Percentiles rank a stretch among this genome's conserved stretches.
Conservation (phyloP, 2,329 filamentous ascomycete species). For the Ustilaginoidea virens region DNA sequence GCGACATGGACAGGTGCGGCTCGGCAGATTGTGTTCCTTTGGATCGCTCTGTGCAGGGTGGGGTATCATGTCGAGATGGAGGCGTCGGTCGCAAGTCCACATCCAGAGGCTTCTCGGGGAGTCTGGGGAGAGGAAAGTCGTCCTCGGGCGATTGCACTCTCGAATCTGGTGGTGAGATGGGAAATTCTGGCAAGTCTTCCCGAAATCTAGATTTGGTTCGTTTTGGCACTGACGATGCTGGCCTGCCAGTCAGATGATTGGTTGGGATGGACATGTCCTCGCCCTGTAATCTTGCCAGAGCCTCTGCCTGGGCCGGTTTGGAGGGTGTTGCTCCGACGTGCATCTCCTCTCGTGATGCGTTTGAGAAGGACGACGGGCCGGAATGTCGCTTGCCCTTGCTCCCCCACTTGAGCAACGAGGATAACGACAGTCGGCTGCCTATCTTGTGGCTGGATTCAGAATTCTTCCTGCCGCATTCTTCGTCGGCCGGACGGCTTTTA, state of each 20-base stretch:
- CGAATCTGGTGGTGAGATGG: conserved; percentile 73
- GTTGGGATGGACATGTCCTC: conserved; percentile 12
- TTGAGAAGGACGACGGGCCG: conserved; percentile 68
- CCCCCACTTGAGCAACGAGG: conserved; percentile 60
- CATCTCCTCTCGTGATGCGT: conserved; percentile 83
- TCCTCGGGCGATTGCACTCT: conserved; percentile 64
- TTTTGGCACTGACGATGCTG: conserved; percentile 40
- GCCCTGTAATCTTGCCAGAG: conserved; percentile 19
- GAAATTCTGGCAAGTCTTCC: conserved; percentile 79
- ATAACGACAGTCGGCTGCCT: conserved; percentile 37
- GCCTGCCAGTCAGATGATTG: conserved; percentile 16
- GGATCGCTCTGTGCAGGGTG: conserved; percentile 27
- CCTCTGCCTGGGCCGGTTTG: conserved; percentile 15
- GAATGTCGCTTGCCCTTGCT: conserved; percentile 40
- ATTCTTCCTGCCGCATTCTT: conserved; percentile 34
- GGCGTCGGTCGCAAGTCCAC: conserved; percentile 13
- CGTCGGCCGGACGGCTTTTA: conserved; percentile 26
- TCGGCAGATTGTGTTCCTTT: conserved; percentile 30
- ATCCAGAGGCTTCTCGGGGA: conserved; percentile 13
- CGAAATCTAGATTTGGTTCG: conserved; percentile 82
- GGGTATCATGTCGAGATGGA: conserved; percentile 26
- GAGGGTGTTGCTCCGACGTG: conserved; percentile 15
- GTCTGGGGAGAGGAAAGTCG: conserved; percentile 24
- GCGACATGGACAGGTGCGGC: conserved; percentile 61
- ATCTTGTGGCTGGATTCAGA: conserved; percentile 37